Base-by-base conservation (phyloP, 148 eudicot species). In the Camellia japonica region DNA sequence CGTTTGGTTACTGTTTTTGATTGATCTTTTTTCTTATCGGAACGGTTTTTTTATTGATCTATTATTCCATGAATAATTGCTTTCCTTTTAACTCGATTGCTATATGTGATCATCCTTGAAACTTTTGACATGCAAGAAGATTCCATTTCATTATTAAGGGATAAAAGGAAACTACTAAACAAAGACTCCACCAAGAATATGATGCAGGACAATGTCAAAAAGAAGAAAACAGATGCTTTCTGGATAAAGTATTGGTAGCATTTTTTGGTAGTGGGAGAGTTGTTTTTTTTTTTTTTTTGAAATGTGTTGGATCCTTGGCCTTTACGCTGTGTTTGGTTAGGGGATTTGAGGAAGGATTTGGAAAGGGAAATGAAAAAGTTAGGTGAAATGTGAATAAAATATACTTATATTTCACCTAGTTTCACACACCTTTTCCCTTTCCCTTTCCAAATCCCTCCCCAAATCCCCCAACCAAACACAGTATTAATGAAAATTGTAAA, bases 11-110 rank as follows among this genome's bases (percentile, higher is more conserved):
- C 80, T 70, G 76, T 76, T 79, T 42, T 47, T 5, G 30, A 47
- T 73, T 79, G 79, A 75, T 85, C 78, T 71, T 30, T 30, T 30
- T 30, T 30, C 30, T 30, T 30, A 30, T 30, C 1, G 30, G 30
- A 30, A 30, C 1, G 30, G 30, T 23, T 75, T 76, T 79, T 42
- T 47, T 5, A 47, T 73, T 79, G 79, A 75, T 85, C 78, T 71
- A 73, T 73, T n/a, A 68, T 83, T 83, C 78, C 82, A 81, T 85
- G 66, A 47, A 58, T 74, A 68, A 75, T 77, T 68, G 82, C 74
- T 82, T 85, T 87, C 84, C 87, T 81, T 80, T 66, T 76, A 30
- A 82, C 73, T 78, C 19, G 68, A 16, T 78, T 69, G 10, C 44
- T 12, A 76, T 68, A 13, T 69, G 52, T 3, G 23, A n/a, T 75